Conservation (phyloP, 345 rosid species). For the Carallia brachiata region DNA sequence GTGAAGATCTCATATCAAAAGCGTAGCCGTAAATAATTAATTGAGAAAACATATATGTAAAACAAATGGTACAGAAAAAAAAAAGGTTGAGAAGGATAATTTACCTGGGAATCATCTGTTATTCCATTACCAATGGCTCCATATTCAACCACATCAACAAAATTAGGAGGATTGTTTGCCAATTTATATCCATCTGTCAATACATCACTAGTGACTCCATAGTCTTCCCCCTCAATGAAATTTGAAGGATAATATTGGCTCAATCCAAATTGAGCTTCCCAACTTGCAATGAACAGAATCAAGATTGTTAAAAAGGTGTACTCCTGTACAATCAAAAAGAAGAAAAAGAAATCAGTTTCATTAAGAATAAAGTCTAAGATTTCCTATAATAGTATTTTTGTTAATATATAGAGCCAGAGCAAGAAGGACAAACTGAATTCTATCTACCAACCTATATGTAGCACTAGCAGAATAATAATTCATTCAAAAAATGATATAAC, state of each 20-base stretch:
- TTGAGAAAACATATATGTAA: background rate
- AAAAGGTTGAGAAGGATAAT: background rate
- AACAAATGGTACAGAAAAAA: background rate
- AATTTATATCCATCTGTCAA: constrained; percentile 31
- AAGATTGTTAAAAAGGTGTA: background rate
- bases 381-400: too few species aligned
- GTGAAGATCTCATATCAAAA: too few species aligned
- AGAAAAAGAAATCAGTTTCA: background rate
- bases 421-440: too few species aligned
- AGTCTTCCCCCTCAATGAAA: constrained; percentile 27
- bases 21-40: background rate
- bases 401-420: too few species aligned
- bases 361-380: background rate
- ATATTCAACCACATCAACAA: constrained; percentile 26
- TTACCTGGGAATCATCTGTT: constrained; percentile 49
- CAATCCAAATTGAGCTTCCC: background rate
- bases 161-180: background rate
- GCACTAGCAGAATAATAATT: too few species aligned
- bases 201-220: constrained; percentile 57
- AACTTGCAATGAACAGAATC: background rate
- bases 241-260: background rate
- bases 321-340: background rate
- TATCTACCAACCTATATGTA: too few species aligned
- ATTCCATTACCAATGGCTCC: constrained; percentile 63
- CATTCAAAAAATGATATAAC: too few species aligned